Evolutionary conservation across 1,284 basidiomycete species (phyloP), one percentile per base, ranked within the genome.

Genomic region (Ustilago shanxiensis): DNA sequence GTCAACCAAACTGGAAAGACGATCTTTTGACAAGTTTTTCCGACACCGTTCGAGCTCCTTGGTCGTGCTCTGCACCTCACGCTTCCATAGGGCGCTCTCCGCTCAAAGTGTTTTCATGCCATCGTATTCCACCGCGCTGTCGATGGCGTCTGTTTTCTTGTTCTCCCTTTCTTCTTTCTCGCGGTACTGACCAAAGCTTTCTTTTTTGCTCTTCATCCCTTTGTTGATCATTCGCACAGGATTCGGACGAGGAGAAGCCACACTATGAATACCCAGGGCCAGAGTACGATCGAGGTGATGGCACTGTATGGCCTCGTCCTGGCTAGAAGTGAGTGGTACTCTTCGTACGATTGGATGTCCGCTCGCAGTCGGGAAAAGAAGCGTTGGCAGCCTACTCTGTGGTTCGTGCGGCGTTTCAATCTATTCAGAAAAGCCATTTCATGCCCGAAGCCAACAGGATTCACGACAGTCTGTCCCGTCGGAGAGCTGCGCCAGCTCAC

Each of bases 211-310:
- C 28, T 53, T 29, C n/a, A n/a, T n/a, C n/a, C n/a, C n/a, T n/a
- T n/a, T n/a, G n/a, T 45, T 13, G 9, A 18, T 45, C 26, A 8
- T 14, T 20, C n/a, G 2, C 2, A 41, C 60, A 79, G 77, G 81
- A 83, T 50, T 80, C 80, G 64, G 80, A 82, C 56, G 80, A 82
- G 54, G 80, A 82, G 37, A 71, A 72, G 64, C 79, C 77, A 1
- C 75, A 79, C 55, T 78, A 78, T 60, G 71, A 74, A 45, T 78
- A 75, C 49, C 76, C 72, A n/a, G 76, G 76, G 20, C 61, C 76
- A 14, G 76, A 78, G 8, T 78, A 78, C 65, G 76, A 78, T 49
- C 71, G 76, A 8, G 76, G 76, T 8, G 76, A 78, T 45, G 76
- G 76, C 18, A 78, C 76, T 16, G 76, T 78, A 8, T 78, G 76